Evolutionary conservation across 2,329 filamentous ascomycete species (phyloP).

Genomic region (Penicillium brasilianum): DNA sequence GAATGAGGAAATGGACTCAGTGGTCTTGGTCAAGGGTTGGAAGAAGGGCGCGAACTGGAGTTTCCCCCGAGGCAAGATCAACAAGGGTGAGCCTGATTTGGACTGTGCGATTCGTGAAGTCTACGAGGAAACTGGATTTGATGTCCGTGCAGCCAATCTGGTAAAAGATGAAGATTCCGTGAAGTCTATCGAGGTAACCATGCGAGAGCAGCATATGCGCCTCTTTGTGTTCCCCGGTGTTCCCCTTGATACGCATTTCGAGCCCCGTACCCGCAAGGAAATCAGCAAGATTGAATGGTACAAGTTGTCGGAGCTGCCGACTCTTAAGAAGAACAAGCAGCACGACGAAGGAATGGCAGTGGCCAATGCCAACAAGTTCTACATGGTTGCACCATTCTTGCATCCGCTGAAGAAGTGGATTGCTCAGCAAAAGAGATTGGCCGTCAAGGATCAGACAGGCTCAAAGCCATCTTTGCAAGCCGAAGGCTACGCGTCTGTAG

Average conservation of each 20-base stretch:
- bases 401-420: constrained; percentile 89
- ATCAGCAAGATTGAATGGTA: constrained; percentile 98
- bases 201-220: constrained; percentile 90
- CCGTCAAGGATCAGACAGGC: constrained; percentile 56
- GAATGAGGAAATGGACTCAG: constrained; percentile 91
- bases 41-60: constrained; percentile 97
- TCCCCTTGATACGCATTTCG: constrained; percentile 83
- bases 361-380: constrained; percentile 82
- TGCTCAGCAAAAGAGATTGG: constrained; percentile 77
- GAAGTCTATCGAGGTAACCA: constrained; percentile 85
- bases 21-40: constrained; percentile 94
- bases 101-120: constrained; percentile 94
- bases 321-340: constrained; percentile 75
- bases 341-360: constrained; percentile 62
- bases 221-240: constrained; percentile 91
- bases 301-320: constrained; percentile 83
- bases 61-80: constrained; percentile 96
- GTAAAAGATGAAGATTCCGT: constrained; percentile 73
- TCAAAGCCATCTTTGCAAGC: constrained; percentile 51
- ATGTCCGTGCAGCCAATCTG: constrained; percentile 75
- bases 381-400: constrained; percentile 96
- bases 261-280: constrained; percentile 90
- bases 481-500: constrained; percentile 62
- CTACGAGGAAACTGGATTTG: constrained; percentile 93
- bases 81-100: constrained; percentile 92